Conservation (phyloP, 768 basidiomycete species). For the Leccinum olivaceopallidum region DNA sequence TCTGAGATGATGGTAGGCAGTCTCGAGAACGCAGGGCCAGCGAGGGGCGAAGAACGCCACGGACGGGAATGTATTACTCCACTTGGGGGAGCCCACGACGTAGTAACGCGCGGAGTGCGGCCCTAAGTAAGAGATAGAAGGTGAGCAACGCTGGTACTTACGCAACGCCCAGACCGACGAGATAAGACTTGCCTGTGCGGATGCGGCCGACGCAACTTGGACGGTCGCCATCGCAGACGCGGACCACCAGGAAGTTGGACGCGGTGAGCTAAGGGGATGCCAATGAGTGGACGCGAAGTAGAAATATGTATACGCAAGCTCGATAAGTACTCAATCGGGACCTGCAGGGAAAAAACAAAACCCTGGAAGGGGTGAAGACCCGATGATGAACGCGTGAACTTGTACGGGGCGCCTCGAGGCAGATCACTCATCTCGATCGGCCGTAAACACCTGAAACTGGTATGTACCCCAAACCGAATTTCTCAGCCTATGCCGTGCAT, state of each 20-base stretch:
- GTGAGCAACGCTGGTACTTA: background rate
- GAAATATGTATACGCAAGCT: background rate
- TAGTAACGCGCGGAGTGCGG: constrained; percentile 17
- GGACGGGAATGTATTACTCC: constrained; percentile 24
- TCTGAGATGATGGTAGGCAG: constrained; percentile 26
- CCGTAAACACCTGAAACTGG: constrained; percentile 15
- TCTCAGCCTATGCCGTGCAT: background rate
- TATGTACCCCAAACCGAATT: background rate
- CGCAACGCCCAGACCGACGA: background rate
- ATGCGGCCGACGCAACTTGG: background rate
- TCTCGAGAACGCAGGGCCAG: constrained; percentile 26
- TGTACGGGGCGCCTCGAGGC: constrained; percentile 17
- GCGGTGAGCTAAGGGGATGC: background rate
- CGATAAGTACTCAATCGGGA: constrained; percentile 8
- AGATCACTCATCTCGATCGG: constrained; percentile 15
- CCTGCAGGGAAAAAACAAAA: constrained; percentile 12
- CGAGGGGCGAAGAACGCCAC: constrained; percentile 32
- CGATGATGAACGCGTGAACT: constrained; percentile 26
- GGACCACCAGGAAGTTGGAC: background rate
- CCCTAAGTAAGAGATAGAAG: constrained; percentile 5
- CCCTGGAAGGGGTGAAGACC: constrained; percentile 10
- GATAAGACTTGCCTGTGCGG: constrained; percentile 17
- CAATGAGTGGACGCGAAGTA: background rate
- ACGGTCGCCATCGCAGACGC: constrained; percentile 12
- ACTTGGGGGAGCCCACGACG: constrained; percentile 10